Evolutionary conservation across 2,329 filamentous ascomycete species (phyloP), one percentile per base, ranked within the genome.

Genomic region (Cyphellophora attinorum): DNA sequence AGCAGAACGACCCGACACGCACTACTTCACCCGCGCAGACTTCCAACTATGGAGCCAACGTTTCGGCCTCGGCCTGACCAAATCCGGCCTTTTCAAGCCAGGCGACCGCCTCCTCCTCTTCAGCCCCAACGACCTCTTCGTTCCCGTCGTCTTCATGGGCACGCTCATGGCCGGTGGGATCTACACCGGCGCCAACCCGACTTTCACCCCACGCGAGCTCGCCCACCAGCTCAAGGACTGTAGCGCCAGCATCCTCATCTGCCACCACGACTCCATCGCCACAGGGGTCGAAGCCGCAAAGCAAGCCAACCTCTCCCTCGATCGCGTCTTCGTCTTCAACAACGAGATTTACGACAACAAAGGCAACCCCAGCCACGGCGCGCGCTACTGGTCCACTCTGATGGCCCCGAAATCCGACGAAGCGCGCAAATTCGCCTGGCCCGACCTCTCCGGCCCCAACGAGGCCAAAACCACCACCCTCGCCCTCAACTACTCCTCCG

Each of bases 31-130:
- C 3, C 61, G 71, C 29, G 47, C 62, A 27, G 64, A 70, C 38
- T 80, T 77, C 52, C 76, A 80, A 12, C 60, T 76, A 42, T 75
- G 79, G 60, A 68, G 73, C 12, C 78, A 84, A 53, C 74, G 80
- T 11, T 56, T 86, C 11, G 81, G 79, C 2, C 60, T 74, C 5
- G 81, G 81, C 1, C 59, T 83, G 14, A 64, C 63, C 12, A 63
- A 66, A 33, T 65, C 70, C 18, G 80, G 80, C 2, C 41, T 42
- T 13, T 59, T 85, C 30, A 59, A 73, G 43, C 63, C 63, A 0
- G 77, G 79, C 12, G 80, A 84, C 44, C 72, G 79, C 2, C 70
- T 85, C 5, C 60, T 85, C 31, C 59, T 85, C n/a, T 85, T 77
- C 55, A 76, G 76, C 0, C 70, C 73, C 19, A 85, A 85, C 59